Evolutionary conservation across 768 basidiomycete genomes (phyloP), one percentile per base, ranked within the genome.

Genomic region (Polyporus arcularius): DNA sequence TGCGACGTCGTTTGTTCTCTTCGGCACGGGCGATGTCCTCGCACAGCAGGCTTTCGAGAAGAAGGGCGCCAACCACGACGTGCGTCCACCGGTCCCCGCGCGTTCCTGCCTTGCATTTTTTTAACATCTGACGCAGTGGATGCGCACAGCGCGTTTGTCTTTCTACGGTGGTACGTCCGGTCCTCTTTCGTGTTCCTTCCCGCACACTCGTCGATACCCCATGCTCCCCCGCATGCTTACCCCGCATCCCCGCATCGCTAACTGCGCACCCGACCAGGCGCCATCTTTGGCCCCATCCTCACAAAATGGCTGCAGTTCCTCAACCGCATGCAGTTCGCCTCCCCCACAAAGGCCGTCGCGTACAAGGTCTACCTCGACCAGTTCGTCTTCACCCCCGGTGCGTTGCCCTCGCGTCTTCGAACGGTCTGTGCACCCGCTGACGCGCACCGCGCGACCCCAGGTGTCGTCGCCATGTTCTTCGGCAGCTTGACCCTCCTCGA

Each of bases 21-120:
- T 92, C 63, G 87, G 89, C 46, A 77, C 82, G 6, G 91, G 90
- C 21, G 92, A 94, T 70, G 67, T 94, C 1, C 82, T 96, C 45
- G 94, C 94, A 0, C 94, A 97, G 73, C 95, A 96, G 73, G 82
- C 76, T 1, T 82, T 96, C 18, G 95, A 96, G 70, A 79, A 78
- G 67, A 83, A 78, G 64, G 91, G 92, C 6, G 77, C 69, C 55
- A 72, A 86, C 2, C 94, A 96, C 69, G 94, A 97, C 65, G 90
- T 91, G 64, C 65, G 85, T 79, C 26, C 15, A 38, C 12, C 59
- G 1, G 21, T 26, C 21, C 21, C 21, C 21, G 14, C 15, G 32
- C 16, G 28, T 14, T 2, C 45, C 43, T 11, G 47, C 51, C 46
- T n/a, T n/a, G n/a, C 21, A 0, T 16, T 28, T 12, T 46, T 15